phyloP scores from a whole-genome alignment of 495 filamentous ascomycete genomes.

The Articulospora tetracladia region DNA sequence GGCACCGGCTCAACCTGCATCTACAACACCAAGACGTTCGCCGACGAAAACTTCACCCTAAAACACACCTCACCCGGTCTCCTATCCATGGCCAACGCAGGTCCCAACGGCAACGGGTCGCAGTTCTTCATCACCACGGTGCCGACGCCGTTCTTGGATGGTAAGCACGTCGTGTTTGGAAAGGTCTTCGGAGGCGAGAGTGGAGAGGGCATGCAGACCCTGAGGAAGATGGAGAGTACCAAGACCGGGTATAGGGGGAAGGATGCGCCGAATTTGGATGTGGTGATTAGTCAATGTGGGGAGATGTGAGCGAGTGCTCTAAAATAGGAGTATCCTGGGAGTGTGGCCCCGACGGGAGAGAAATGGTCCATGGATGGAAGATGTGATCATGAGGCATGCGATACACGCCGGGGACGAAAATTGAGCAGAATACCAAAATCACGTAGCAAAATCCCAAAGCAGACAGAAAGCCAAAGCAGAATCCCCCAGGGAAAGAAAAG shows the following conservation, averaged over 20 bases:
- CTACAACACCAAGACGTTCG: conserved; percentile 79
- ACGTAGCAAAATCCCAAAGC: too few relatives aligned
- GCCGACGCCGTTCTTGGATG: conserved; percentile 82
- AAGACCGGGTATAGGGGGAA: conserved; percentile 66
- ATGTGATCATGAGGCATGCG: not conserved
- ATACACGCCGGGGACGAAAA: too few relatives aligned
- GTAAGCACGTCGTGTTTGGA: conserved; percentile 95
- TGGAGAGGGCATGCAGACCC: conserved; percentile 85
- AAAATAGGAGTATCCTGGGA: not conserved
- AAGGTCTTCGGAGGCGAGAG: too few relatives aligned
- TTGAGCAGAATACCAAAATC: too few relatives aligned
- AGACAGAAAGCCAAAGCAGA: too few relatives aligned
- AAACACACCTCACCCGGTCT: conserved; percentile 77
- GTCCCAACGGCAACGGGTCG: conserved; percentile 89
- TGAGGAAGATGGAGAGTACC: conserved; percentile 84
- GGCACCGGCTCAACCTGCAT: conserved; percentile 86
- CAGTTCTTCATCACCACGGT: conserved; percentile 97
- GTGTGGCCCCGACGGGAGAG: not conserved
- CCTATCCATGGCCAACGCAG: conserved; percentile 93
- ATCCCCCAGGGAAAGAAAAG: too few relatives aligned
- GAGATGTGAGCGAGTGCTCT: conserved; percentile 58
- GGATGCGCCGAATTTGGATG: conserved; percentile 82
- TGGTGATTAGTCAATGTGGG: conserved; percentile 82
- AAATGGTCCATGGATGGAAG: not conserved
- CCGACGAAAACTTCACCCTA: conserved; percentile 83